Evolutionary conservation across 2,329 filamentous ascomycete species (phyloP).

Genomic region (Hypoxylon sp.): DNA sequence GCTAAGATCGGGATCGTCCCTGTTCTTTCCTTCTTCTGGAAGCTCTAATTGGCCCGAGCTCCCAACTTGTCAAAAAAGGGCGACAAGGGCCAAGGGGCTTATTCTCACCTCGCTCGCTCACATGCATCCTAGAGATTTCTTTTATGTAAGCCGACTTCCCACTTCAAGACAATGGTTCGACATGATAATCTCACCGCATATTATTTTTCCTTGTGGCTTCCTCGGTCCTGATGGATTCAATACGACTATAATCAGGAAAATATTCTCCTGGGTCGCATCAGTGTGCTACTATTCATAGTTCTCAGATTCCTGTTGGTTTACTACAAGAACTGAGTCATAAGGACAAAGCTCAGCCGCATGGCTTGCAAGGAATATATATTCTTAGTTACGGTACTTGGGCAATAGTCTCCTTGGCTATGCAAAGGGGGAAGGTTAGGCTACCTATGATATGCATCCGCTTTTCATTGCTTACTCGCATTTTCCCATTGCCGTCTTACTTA

Average conservation of each 20-base stretch:
- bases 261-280: neutral
- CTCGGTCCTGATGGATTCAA: neutral
- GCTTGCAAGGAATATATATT: conserved; percentile 12
- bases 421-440: conserved; percentile 1
- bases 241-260: neutral
- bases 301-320: neutral
- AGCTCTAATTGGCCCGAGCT: conserved; percentile 42
- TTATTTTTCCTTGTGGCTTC: conserved; percentile 16
- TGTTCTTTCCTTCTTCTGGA: conserved; percentile 49
- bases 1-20: conserved; percentile 32
- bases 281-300: neutral
- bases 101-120: conserved; percentile 33
- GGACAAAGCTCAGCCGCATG: conserved; percentile 2
- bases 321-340: conserved; percentile 21
- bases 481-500: conserved; percentile 24
- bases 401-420: conserved; percentile 2
- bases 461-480: conserved; percentile 24
- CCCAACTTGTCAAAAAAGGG: conserved; percentile 18
- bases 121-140: conserved; percentile 15
- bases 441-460: conserved; percentile 25
- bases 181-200: conserved; percentile 37
- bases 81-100: conserved; percentile 32
- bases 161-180: conserved; percentile 4
- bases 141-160: conserved; percentile 30
- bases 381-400: conserved; percentile 8